Conservation (phyloP, 2,329 filamentous ascomycete species). For the Ophiostoma novo-ulmi region DNA sequence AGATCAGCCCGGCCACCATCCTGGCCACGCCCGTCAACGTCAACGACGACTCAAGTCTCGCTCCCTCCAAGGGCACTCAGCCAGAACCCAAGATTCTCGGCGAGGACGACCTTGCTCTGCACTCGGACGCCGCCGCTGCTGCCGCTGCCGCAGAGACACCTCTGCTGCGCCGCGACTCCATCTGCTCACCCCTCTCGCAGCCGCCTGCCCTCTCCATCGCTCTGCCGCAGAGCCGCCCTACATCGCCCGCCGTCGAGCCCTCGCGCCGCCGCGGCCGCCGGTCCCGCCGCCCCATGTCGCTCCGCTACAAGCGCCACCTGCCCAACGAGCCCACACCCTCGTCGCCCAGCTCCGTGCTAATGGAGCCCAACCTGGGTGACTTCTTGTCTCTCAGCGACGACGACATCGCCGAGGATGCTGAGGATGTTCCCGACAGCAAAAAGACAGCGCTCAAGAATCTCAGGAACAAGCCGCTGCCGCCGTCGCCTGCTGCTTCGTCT, state of each 20-base stretch:
- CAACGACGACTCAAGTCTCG: neutral
- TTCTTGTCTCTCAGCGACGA: conserved; percentile 53
- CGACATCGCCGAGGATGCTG: conserved; percentile 48
- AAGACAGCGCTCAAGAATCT: neutral
- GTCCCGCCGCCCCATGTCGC: conserved; percentile 21
- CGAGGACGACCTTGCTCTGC: conserved; percentile 21
- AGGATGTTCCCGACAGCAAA: neutral
- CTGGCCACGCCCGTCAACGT: conserved; percentile 12
- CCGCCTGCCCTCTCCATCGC: conserved; percentile 12
- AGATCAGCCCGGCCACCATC: conserved; percentile 24
- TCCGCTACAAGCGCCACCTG: conserved; percentile 24
- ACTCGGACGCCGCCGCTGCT: conserved; percentile 4
- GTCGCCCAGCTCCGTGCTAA: conserved; percentile 38
- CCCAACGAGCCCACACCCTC: conserved; percentile 26
- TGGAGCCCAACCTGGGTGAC: conserved; percentile 50
- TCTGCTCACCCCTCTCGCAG: neutral
- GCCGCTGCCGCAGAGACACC: conserved; percentile 13
- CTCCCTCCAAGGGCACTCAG: neutral
- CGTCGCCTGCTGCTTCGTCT: neutral
- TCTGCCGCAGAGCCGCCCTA: conserved; percentile 16
- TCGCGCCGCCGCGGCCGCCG: conserved; percentile 27
- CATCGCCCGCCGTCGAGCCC: conserved; percentile 2
- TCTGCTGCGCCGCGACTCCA: conserved; percentile 5
- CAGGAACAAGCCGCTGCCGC: conserved; percentile 18
- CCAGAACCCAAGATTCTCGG: conserved; percentile 25